phyloP scores from a whole-genome alignment of 331 rosid genomes.

The Quercus lobata region DNA sequence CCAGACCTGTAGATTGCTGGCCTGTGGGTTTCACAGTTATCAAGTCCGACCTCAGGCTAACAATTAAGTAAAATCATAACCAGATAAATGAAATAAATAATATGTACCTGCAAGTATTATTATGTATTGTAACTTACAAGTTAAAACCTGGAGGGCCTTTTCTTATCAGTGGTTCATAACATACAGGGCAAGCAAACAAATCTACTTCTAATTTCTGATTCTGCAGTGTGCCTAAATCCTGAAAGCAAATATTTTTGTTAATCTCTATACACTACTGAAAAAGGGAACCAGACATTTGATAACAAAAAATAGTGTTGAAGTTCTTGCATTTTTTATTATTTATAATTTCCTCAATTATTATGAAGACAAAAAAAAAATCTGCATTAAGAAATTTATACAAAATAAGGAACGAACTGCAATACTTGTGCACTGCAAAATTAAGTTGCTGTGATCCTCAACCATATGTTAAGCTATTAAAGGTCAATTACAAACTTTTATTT shows the following conservation, averaged over 20 bases:
- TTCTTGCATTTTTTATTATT: not conserved
- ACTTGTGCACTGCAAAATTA: not conserved
- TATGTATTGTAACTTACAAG: constrained; percentile 52
- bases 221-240: constrained; percentile 37
- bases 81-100: not conserved
- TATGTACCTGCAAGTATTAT: not conserved
- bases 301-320: not conserved
- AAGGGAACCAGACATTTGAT: not conserved
- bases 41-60: constrained; percentile 8
- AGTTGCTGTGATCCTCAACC: not conserved
- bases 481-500: not conserved
- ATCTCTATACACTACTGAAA: not conserved
- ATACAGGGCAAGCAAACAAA: constrained; percentile 76
- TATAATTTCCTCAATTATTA: not conserved
- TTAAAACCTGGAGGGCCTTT: constrained; percentile 83
- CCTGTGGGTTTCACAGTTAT: constrained; percentile 36
- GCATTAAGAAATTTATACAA: not conserved
- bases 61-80: not conserved
- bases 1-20: constrained; percentile 88
- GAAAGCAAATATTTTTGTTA: constrained; percentile 10
- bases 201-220: constrained; percentile 43
- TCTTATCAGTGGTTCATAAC: constrained; percentile 84
- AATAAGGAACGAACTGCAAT: not conserved
- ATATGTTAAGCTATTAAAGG: not conserved
- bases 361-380: not conserved